A percentile compares a stretch with the other conserved stretches of the same genome.
phyloP scores from a whole-genome alignment of 495 filamentous ascomycete genomes.

The Hypomontagnella monticulosa region DNA sequence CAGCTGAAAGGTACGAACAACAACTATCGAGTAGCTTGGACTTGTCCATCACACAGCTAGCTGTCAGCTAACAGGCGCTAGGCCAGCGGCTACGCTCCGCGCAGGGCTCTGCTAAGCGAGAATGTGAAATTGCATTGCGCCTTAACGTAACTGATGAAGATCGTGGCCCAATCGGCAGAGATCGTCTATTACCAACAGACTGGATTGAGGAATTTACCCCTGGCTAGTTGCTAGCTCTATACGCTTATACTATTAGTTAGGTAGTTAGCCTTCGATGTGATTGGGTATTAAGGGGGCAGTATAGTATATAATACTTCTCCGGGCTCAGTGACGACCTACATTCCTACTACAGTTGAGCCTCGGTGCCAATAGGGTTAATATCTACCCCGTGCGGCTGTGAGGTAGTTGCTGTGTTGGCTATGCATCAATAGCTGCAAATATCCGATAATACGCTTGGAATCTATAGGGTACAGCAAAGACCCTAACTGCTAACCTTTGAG shows the following conservation, averaged over 20 bases:
- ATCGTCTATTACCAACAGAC: background rate
- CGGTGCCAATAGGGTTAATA: too few species aligned
- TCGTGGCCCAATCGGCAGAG: constrained; percentile 2
- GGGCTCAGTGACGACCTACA: constrained; percentile 6
- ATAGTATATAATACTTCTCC: background rate
- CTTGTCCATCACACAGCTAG: background rate
- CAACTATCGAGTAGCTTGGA: constrained; percentile 19
- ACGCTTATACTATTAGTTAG: constrained; percentile 1
- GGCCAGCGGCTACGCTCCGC: background rate
- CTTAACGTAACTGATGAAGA: constrained; percentile 7
- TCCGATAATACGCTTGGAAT: too few species aligned
- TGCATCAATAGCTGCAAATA: too few species aligned
- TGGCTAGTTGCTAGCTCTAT: constrained; percentile 26
- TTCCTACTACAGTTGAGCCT: constrained; percentile 4
- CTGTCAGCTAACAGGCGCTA: constrained; percentile 10
- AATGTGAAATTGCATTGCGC: constrained; percentile 2
- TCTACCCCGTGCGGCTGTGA: too few species aligned
- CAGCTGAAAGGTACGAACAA: constrained; percentile 9
- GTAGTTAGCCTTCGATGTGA: background rate
- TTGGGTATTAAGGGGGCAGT: constrained; percentile 5
- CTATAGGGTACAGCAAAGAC: background rate
- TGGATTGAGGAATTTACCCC: constrained; percentile 19
- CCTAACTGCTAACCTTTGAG: too few species aligned
- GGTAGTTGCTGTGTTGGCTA: too few species aligned
- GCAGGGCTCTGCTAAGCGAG: constrained; percentile 11